Base-by-base conservation (phyloP, 176 grass and related monocot genomes). In the Chrysopogon serrulatus region DNA sequence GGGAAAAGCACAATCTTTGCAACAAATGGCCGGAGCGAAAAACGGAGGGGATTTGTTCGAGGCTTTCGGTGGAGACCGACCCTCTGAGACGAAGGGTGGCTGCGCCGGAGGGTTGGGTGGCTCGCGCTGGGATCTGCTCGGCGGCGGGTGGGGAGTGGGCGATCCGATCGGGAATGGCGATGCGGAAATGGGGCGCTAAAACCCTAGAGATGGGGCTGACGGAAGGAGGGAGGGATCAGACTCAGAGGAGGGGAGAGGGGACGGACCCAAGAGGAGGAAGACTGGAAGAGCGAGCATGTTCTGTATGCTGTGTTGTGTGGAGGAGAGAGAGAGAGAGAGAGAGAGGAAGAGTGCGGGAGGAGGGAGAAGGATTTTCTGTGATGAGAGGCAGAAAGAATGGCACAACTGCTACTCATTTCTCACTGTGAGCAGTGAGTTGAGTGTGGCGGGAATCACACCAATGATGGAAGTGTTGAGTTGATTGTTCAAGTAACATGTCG, bases 101-200 rank as follows among this genome's bases (percentile, higher is more conserved):
- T 71, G 78, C 53, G 72, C 19, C 71, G 71, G 60, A 27, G 42
- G 76, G 30, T 12, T 37, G 23, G 28, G 59, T 59, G 45, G 33
- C 34, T 41, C 15, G 54, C 57, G 32, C 43, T n/a, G 42, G 78
- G 79, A 90, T 86, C 88, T 72, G 88, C 0, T 30, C 3, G 56
- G 79, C 73, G 79, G 79, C 67, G 79, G 74, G 27, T 3, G 42
- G 19, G 71, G 23, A 44, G 15, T 65, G 54, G 34, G 65, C 19
- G 71, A 83, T 83, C 79, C 66, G 35, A 83, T 83, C 40, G 74
- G 77, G 27, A 90, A 90, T 90, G 88, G 68, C 37, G 84, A 59
- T 61, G 61, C 30, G 82, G 65, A 36, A 74, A 90, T 73, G 83
- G 68, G 66, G 74, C 7, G 74, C 80, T 87, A 87, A 87, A 90